Evolutionary conservation across 1,284 basidiomycete species (phyloP), one percentile per base, ranked within the genome.

Genomic region (Chalciporus sp.): DNA sequence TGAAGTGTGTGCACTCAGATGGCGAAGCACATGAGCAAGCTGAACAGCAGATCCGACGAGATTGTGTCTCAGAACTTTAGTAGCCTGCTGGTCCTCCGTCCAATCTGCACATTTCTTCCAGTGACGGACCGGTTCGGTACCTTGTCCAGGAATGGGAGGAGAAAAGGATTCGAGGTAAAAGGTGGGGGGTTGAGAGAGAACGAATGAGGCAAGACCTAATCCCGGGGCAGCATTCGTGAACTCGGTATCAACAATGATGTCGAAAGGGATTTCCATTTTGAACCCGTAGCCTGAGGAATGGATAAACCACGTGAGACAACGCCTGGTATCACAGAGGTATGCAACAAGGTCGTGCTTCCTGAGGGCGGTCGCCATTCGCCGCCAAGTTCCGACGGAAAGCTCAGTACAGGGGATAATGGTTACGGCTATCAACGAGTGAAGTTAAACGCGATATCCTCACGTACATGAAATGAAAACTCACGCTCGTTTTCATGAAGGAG

Each of bases 241-340:
- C 51, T 82, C 78, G 7, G 82, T 79, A 42, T 83, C 75, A 19
- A 76, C 59, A 56, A 92, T 83, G 57, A 68, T 76, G 53, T 82
- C 76, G 67, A 87, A 90, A 4, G 86, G 80, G n/a, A 91, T 78
- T 58, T 88, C 86, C 85, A 92, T 92, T 70, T 92, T 91, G 77
- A 90, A 92, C 35, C 86, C 82, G 59, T 79, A 80, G 27, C 87
- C 88, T 1, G 73, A 76, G 16, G 86, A 86, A 42, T 84, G 81
- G 57, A 92, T 84, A 69, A 86, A 92, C 90, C 90, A 92, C 2
- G 80, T 82, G 42, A 92, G 72, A 61, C 80, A 84, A 37, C 79
- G 81, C 60, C 80, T 85, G 45, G 70, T 59, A 33, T 90, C 84
- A 68, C 80, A 90, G 19, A 86, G 74, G 70, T 91, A 92, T 3